phyloP scores from a whole-genome alignment of 192 early-diverging fungal genomes.

The Linnemannia schmuckeri region DNA sequence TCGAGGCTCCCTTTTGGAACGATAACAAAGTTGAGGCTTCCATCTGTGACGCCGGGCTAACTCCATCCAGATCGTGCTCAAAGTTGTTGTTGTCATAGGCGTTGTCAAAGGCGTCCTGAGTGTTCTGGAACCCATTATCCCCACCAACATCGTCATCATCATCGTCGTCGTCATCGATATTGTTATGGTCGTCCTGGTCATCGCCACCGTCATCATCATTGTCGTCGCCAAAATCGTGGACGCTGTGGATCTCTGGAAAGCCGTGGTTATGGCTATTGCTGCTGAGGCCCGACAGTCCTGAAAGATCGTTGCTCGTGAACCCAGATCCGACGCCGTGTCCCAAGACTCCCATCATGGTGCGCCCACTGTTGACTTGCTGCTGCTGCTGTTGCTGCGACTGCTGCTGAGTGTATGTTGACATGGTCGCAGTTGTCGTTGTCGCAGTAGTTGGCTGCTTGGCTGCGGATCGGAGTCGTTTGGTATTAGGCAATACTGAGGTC shows the following conservation, averaged over 20 bases:
- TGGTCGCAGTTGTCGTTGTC: not conserved
- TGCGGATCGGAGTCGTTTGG: not conserved
- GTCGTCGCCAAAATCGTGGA: not conserved
- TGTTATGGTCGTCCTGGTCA: constrained; percentile 11
- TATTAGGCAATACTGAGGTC: not conserved
- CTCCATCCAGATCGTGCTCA: constrained; percentile 7
- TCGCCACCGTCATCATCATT: not conserved
- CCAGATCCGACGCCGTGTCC: constrained; percentile 14
- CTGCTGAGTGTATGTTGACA: not conserved
- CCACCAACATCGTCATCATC: constrained; percentile 10
- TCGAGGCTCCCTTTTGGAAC: not conserved
- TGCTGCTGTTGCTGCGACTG: not conserved
- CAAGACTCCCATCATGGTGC: constrained; percentile 5
- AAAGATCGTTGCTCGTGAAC: constrained; percentile 13
- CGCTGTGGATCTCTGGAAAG: not conserved
- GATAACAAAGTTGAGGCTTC: not conserved
- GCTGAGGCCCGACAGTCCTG: not conserved
- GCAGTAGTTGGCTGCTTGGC: not conserved
- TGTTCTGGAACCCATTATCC: constrained; percentile 13
- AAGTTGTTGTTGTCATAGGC: constrained; percentile 21
- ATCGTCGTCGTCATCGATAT: constrained; percentile 3
- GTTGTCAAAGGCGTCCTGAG: constrained; percentile 1
- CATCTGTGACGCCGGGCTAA: not conserved
- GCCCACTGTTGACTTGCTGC: constrained; percentile 1
- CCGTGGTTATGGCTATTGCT: not conserved